phyloP scores from a whole-genome alignment of 1,284 basidiomycete genomes.

The Fomitiporia mediterranea region DNA sequence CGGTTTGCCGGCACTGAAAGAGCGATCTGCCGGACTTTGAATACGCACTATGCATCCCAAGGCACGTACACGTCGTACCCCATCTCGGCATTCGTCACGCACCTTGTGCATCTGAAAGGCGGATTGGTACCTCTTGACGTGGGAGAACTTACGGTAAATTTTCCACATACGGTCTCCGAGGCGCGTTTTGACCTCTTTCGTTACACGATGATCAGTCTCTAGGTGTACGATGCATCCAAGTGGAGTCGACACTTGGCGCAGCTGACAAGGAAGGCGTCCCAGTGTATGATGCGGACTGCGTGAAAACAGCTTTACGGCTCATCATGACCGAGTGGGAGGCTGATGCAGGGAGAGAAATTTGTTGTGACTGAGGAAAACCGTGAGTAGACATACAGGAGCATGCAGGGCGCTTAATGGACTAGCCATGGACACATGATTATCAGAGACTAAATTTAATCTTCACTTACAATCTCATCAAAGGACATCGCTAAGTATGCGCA shows the following conservation, averaged over 20 bases:
- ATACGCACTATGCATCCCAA: slow-evolving; percentile 49
- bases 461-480: not conserved
- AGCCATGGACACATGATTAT: not conserved
- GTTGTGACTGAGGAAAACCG: not conserved
- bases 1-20: slow-evolving; percentile 32
- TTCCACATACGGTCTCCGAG: not conserved
- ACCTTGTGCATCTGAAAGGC: slow-evolving; percentile 73
- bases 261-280: slow-evolving; percentile 28
- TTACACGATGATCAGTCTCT: slow-evolving; percentile 37
- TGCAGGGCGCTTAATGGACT: not conserved
- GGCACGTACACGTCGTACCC: slow-evolving; percentile 60
- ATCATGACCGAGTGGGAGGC: slow-evolving; percentile 35
- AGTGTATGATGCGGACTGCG: slow-evolving; percentile 48
- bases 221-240: slow-evolving; percentile 57
- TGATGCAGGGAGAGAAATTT: slow-evolving; percentile 12
- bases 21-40: slow-evolving; percentile 68
- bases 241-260: slow-evolving; percentile 27
- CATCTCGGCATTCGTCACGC: slow-evolving; percentile 74
- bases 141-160: slow-evolving; percentile 54
- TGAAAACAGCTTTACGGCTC: slow-evolving; percentile 43
- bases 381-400: not conserved
- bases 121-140: slow-evolving; percentile 61
- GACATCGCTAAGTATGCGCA: not conserved
- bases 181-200: slow-evolving; percentile 13
- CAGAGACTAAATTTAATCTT: not conserved